These are phyloP conservation scores for Cladosporium halotolerans DNA, from an alignment of 2,329 filamentous ascomycete genomes.

Conservation along the genomic window DNA sequence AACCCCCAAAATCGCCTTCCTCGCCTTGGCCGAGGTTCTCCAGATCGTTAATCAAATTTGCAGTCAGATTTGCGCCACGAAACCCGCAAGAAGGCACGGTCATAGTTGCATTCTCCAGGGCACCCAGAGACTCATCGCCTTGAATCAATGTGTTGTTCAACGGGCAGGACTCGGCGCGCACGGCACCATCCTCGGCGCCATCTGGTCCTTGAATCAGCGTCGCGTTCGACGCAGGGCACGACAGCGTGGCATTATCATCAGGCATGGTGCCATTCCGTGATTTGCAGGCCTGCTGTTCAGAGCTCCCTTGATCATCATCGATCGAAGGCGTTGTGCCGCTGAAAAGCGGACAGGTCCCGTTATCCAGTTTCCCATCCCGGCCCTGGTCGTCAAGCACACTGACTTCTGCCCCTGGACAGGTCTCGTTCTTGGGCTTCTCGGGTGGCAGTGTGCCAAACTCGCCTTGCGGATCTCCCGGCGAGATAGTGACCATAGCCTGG, in stretches of 20 bases:
- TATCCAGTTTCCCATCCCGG: not conserved
- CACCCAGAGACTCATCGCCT: too few relatives aligned
- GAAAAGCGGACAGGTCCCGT: slow-evolving; percentile 1
- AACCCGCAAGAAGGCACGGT: too few relatives aligned
- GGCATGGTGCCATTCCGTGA: not conserved
- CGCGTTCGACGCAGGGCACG: slow-evolving; percentile 1
- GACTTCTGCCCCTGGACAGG: slow-evolving; percentile 1
- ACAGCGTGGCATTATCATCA: not conserved
- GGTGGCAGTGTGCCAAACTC: not conserved
- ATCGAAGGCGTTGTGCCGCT: slow-evolving; percentile 1
- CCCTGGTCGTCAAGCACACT: slow-evolving; percentile 3
- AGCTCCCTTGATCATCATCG: slow-evolving; percentile 7
- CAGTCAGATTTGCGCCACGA: too few relatives aligned
- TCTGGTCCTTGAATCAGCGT: slow-evolving; percentile 4
- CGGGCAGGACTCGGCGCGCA: not conserved
- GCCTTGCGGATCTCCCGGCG: slow-evolving; percentile 6
- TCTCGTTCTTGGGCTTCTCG: not conserved
- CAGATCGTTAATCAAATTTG: too few relatives aligned
- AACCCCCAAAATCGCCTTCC: not conserved
- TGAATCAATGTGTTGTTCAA: not conserved
- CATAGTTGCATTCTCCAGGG: too few relatives aligned
- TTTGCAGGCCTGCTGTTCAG: not conserved
- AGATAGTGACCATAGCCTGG: not conserved
- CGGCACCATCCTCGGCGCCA: slow-evolving; percentile 7
- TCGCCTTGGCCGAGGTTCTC: not conserved